Evolutionary conservation across 768 basidiomycete genomes (phyloP).

Genomic region (Collybia mongolica): DNA sequence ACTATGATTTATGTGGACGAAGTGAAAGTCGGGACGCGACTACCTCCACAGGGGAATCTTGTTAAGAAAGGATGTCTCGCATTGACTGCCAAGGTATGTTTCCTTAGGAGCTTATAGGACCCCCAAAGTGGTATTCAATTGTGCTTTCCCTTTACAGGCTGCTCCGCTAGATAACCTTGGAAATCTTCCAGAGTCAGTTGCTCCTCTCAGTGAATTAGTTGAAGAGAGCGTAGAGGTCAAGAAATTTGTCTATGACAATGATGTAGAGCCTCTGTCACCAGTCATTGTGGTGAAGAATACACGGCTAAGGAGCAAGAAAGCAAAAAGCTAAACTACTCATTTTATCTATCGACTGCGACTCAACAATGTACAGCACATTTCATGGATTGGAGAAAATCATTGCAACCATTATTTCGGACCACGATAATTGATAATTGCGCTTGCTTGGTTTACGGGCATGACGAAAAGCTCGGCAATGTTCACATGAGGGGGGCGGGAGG

Average conservation of each 20-base stretch:
- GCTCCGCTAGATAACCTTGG: constrained; percentile 69
- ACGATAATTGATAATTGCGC: constrained; percentile 61
- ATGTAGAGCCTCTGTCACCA: constrained; percentile 38
- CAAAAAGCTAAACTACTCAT: constrained; percentile 26
- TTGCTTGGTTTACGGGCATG: constrained; percentile 80
- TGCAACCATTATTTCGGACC: constrained; percentile 29
- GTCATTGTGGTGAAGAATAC: constrained; percentile 47
- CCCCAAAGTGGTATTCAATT: background rate
- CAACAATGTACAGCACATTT: constrained; percentile 8
- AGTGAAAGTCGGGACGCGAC: constrained; percentile 49
- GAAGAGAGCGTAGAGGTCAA: constrained; percentile 71
- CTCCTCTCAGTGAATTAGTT: constrained; percentile 55
- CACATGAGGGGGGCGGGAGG: constrained; percentile 87
- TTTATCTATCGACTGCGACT: constrained; percentile 6
- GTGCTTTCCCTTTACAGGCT: constrained; percentile 37
- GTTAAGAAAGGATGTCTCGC: constrained; percentile 66
- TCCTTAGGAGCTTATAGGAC: background rate
- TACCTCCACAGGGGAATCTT: constrained; percentile 37
- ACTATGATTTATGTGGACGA: constrained; percentile 65
- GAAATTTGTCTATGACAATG: constrained; percentile 80
- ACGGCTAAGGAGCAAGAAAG: constrained; percentile 54
- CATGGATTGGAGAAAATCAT: background rate
- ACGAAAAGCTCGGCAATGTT: constrained; percentile 84
- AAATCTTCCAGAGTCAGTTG: constrained; percentile 59
- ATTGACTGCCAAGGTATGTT: constrained; percentile 62